Percentiles rank a stretch among this genome's conserved stretches.
These are phyloP conservation scores for Sedum album DNA, from an alignment of 164 flowering plant genomes.

Conservation along the genomic window DNA sequence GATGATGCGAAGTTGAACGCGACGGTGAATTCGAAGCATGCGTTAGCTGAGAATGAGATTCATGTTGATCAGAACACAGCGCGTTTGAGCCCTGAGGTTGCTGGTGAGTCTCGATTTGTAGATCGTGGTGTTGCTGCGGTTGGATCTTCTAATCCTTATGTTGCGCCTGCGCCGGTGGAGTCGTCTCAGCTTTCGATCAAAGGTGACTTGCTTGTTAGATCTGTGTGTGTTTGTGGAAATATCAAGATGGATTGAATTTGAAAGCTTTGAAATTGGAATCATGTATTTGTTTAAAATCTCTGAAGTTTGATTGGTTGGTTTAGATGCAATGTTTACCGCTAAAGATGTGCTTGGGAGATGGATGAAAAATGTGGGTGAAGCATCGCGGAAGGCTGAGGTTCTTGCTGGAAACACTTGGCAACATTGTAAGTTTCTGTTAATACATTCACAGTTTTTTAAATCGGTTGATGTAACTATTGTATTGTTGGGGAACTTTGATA, in stretches of 20 bases:
- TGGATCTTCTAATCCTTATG: not conserved
- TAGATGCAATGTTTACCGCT: not conserved
- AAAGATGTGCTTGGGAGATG: slow-evolving; percentile 6
- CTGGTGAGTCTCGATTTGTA: not conserved
- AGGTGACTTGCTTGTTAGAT: not conserved
- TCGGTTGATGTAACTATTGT: not conserved
- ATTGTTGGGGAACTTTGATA: not conserved
- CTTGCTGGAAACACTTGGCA: slow-evolving; percentile 6
- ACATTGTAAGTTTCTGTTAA: not conserved
- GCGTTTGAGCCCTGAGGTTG: not conserved
- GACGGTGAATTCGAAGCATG: not conserved
- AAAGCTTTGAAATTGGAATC: not conserved
- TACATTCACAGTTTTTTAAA: no score
- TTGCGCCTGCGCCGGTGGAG: not conserved
- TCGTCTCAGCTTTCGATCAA: not conserved
- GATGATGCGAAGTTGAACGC: no score
- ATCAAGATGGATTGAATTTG: not conserved
- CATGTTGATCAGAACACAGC: not conserved
- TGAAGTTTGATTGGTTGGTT: not conserved
- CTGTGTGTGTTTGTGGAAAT: not conserved
- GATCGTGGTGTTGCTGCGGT: not conserved
- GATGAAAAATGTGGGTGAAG: not conserved
- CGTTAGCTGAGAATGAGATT: not conserved
- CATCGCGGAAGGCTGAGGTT: slow-evolving; percentile 2
- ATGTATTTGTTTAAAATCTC: not conserved